Base-by-base conservation (phyloP, 306 rosid genomes). In the Begonia loranthoides region DNA sequence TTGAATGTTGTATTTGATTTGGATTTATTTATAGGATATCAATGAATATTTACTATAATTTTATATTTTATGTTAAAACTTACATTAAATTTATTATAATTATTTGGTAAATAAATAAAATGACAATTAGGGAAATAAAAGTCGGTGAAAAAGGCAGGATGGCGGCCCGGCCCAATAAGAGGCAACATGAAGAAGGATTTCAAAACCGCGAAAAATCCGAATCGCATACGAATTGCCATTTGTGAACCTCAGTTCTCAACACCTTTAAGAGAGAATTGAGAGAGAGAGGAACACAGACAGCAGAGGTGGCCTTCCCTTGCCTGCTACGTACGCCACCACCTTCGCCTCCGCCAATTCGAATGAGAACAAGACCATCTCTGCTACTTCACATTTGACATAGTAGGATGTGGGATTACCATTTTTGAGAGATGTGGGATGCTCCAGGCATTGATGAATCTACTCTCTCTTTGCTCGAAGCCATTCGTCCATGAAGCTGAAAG, bases 381-480 rank as follows among this genome's bases (percentile, higher is more conserved):
- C 73, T 79, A 78, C 89, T 82, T 82, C 51, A 60, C 94, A 69
- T 67, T 87, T 94, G 73, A 77, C n/a, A n/a, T n/a, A n/a, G n/a
- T n/a, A n/a, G n/a, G 79, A 87, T 83, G 96, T 87, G 84, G 96
- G 69, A 87, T 87, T n/a, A n/a, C n/a, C n/a, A 65, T 78, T 71
- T 7, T 77, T 70, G 87, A 83, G 96, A 73, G 79, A 87, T 83
- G 96, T 87, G 84, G 96, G 69, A 87, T 87, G 86, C 89, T 77
- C 61, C 73, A 58, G 74, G 83, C 83, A 80, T 84, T 80, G 57
- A 87, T 83, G 96, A 87, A 79, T 80, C 80, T 80, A 44, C 55
- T 87, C 90, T 72, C 87, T 58, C 84, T 74, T 6, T 83, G 94
- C 68, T 83, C 76, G 84, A 80, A 70, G 81, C 96, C 96, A 46